Base-by-base conservation (phyloP, 2,329 filamentous ascomycete species). In the Microascus cirrosus region DNA sequence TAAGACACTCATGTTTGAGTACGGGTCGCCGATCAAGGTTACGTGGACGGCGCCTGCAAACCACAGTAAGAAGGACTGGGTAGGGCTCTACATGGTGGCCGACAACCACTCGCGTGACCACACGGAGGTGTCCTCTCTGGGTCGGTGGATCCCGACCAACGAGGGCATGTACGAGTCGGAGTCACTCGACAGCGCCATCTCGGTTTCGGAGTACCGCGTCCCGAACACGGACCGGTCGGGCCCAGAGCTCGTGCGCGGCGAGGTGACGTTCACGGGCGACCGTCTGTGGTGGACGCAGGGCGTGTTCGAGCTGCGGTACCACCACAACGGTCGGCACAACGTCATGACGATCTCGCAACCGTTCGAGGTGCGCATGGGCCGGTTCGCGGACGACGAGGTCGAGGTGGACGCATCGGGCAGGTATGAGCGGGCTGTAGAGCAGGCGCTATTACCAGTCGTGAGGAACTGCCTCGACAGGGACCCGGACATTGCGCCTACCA, bases 271-370 rank as follows among this genome's bases (percentile, higher is more conserved):
- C 68, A 78, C 85, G 11, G 92, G 94, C 54, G 92, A 97, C 74
- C 96, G 95, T 73, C 80, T 96, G 2, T 99, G 90, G 86, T 99
- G 94, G 94, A 95, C 89, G 0, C 89, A 93, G 61, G 94, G 94
- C 58, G 89, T 95, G 2, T 99, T 96, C 67, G 94, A 99, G 68
- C 95, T 99, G 76, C 85, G 94, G 48, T 96, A 96, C 73, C 94
- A 99, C 72, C 94, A 99, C 71, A 86, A 90, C 64, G 91, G 91
- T 58, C 88, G 87, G 65, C 91, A 99, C 73, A 90, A 88, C 63
- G 92, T 95, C 67, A 94, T 99, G 89, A 84, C 90, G 20, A 89
- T 97, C 60, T 96, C 92, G 5, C 82, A 90, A 63, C 92, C 94
- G 0, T 99, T 99, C 65, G 93, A 96, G 70, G 87, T 97, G 59